Evolutionary conservation across 1,284 basidiomycete genomes (phyloP).

Genomic region (Rhodotorula sp.): DNA sequence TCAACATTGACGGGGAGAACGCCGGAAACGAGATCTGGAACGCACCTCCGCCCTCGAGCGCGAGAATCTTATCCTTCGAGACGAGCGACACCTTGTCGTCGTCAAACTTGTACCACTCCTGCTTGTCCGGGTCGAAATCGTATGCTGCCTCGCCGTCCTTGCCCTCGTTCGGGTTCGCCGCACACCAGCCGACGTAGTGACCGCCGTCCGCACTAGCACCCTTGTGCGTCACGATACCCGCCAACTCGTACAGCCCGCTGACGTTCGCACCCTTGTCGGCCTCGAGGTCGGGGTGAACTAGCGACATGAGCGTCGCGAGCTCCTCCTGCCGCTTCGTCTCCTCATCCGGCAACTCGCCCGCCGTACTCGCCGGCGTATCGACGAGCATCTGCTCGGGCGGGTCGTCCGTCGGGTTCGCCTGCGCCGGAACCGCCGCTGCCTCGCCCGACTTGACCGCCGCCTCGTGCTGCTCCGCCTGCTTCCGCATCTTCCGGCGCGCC

Average conservation of each 20-base stretch:
- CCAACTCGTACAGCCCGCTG: constrained; percentile 78
- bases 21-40: neutral
- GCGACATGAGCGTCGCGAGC: constrained; percentile 61
- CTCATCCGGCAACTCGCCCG: constrained; percentile 55
- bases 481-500: constrained; percentile 43
- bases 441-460: neutral
- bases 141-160: neutral
- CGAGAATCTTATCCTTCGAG: constrained; percentile 73
- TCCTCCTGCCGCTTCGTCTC: constrained; percentile 57
- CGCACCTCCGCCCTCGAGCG: constrained; percentile 75
- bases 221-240: constrained; percentile 94
- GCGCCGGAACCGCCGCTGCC: neutral
- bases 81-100: constrained; percentile 84
- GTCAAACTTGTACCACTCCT: constrained; percentile 58
- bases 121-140: constrained; percentile 38
- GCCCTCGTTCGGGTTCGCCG: constrained; percentile 8
- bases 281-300: constrained; percentile 65
- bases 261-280: constrained; percentile 69
- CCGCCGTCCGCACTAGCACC: constrained; percentile 87
- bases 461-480: constrained; percentile 13
- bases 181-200: constrained; percentile 41
- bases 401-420: constrained; percentile 17
- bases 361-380: constrained; percentile 57
- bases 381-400: constrained; percentile 43
- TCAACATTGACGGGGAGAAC: neutral